These are phyloP conservation scores for Aureobasidium leucospermi DNA, from an alignment of 2,329 filamentous ascomycete species.

Conservation along the genomic window DNA sequence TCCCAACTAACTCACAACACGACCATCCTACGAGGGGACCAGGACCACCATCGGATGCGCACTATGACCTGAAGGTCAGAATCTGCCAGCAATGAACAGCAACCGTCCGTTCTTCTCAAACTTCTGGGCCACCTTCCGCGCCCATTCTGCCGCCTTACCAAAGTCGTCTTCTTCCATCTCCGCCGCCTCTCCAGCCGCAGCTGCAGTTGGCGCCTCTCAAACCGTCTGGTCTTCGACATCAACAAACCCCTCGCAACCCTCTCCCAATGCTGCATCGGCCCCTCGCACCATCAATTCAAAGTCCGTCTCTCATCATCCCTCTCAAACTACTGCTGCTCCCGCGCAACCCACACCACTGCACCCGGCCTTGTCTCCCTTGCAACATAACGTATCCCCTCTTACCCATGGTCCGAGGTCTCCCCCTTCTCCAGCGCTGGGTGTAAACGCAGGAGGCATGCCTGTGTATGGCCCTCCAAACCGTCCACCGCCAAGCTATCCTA, in stretches of 20 bases:
- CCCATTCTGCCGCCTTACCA: slow-evolving; percentile 50
- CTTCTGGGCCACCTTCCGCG: slow-evolving; percentile 61
- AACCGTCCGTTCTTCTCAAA: slow-evolving; percentile 60
- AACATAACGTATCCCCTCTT: slow-evolving; percentile 30
- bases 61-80: not conserved
- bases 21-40: not conserved
- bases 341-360: slow-evolving; percentile 33
- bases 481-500: slow-evolving; percentile 26
- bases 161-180: slow-evolving; percentile 44
- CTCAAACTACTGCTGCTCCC: slow-evolving; percentile 8
- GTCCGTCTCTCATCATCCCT: slow-evolving; percentile 23
- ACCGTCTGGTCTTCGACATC: slow-evolving; percentile 22
- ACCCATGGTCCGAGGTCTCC: slow-evolving; percentile 31
- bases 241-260: slow-evolving; percentile 17
- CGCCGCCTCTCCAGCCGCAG: slow-evolving; percentile 34
- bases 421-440: slow-evolving; percentile 17
- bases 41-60: not conserved
- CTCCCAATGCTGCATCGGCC: slow-evolving; percentile 30
- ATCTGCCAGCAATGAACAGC: slow-evolving; percentile 47
- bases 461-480: slow-evolving; percentile 29
- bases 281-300: slow-evolving; percentile 44
- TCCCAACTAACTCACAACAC: not conserved
- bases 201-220: slow-evolving; percentile 19
- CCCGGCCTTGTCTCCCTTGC: slow-evolving; percentile 30
- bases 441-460: slow-evolving; percentile 18